Conservation (phyloP, 331 rosid genomes). For the Stylosanthes scabra region DNA sequence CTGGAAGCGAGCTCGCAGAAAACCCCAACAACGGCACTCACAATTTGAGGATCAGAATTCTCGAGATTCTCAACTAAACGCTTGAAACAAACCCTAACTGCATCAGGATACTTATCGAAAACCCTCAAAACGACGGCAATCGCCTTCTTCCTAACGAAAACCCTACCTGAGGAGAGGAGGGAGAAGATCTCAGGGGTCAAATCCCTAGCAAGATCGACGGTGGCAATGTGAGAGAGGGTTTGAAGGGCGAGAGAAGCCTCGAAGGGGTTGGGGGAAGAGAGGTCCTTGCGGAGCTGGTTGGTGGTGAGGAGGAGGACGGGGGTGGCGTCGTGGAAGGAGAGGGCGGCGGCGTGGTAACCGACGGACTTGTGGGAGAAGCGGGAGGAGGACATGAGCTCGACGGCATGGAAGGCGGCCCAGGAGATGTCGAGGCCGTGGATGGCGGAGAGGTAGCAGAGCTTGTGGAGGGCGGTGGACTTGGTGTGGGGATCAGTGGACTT, state of each 20-base stretch:
- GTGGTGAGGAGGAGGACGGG: conserved; percentile 87
- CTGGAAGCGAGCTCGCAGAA: conserved; percentile 76
- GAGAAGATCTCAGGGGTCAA: conserved; percentile 83
- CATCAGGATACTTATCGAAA: conserved; percentile 83
- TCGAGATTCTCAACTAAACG: conserved; percentile 90
- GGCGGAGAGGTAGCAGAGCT: conserved; percentile 75
- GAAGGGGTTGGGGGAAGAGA: conserved; percentile 56
- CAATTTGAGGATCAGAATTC: conserved; percentile 58
- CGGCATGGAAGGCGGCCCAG: conserved; percentile 91
- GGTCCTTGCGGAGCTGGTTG: conserved; percentile 95
- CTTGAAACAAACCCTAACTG: conserved; percentile 89
- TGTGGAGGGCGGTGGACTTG: conserved; percentile 79
- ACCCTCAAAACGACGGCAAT: conserved; percentile 69
- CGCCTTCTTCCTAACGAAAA: conserved; percentile 75
- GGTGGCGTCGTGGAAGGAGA: conserved; percentile 72
- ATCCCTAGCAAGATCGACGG: conserved; percentile 83
- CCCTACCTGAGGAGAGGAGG: conserved; percentile 60
- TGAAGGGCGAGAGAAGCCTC: conserved; percentile 85
- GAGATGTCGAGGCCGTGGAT: conserved; percentile 82
- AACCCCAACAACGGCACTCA: conserved; percentile 78
- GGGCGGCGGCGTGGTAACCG: conserved; percentile 80
- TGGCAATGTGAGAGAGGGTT: conserved; percentile 73
- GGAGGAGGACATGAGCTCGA: conserved; percentile 89
- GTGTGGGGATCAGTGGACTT: conserved; percentile 78
- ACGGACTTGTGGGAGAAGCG: conserved; percentile 77